These are phyloP conservation scores for Penicillium crystallinum DNA, from an alignment of 495 filamentous ascomycete species.

Conservation along the genomic window DNA sequence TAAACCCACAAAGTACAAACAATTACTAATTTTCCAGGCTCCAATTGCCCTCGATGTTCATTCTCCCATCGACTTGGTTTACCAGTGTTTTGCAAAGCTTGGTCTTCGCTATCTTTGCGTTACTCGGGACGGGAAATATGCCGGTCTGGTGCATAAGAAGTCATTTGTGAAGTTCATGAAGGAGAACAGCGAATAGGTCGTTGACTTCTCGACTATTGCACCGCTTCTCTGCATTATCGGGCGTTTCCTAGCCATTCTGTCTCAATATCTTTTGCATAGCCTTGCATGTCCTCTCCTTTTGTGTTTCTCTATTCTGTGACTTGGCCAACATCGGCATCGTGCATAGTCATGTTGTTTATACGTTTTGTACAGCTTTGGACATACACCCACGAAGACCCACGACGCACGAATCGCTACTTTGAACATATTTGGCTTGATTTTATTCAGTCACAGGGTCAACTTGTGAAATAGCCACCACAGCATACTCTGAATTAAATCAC, in stretches of 20 bases:
- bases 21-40: conserved; percentile 42
- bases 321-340: neutral
- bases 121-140: conserved; percentile 73
- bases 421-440: neutral
- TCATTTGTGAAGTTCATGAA: conserved; percentile 92
- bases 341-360: neutral
- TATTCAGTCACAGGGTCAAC: neutral
- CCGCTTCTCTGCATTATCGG: neutral
- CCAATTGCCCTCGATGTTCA: conserved; percentile 84
- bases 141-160: conserved; percentile 95
- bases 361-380: neutral
- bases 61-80: conserved; percentile 91
- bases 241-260: neutral
- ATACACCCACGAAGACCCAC: no score
- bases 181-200: conserved; percentile 40
- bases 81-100: conserved; percentile 94
- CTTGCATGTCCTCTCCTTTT: conserved; percentile 10
- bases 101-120: conserved; percentile 92
- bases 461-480: neutral
- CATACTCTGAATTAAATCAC: conserved; percentile 6
- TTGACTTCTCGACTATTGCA: neutral
- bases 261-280: conserved; percentile 14
- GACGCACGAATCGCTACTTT: neutral
- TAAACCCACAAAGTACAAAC: neutral
- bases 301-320: neutral